Conservation (phyloP, 495 filamentous ascomycete species). For the Cercophora scortea region DNA sequence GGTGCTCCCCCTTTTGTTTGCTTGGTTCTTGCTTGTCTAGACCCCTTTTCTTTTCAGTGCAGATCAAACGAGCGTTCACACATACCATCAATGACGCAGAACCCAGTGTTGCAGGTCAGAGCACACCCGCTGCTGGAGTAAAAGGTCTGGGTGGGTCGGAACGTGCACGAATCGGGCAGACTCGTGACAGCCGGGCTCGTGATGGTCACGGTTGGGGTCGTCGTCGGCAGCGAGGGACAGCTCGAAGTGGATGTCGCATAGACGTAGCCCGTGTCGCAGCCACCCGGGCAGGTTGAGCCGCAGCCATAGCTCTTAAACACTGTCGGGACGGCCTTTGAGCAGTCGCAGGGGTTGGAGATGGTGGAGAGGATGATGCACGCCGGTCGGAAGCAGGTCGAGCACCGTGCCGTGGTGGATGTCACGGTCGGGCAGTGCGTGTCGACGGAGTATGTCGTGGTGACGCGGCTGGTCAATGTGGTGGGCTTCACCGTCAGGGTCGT, state of each 20-base stretch:
- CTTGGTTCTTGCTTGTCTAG: no score
- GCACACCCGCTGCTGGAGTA: constrained; percentile 18
- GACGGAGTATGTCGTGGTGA: no score
- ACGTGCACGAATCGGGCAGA: constrained; percentile 15
- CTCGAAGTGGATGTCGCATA: not conserved
- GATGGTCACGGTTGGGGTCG: not conserved
- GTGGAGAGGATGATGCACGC: not conserved
- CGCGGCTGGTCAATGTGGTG: no score
- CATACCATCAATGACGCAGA: constrained; percentile 18
- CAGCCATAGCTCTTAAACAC: not conserved
- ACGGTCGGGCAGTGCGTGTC: no score
- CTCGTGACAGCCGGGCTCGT: not conserved
- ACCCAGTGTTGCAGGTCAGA: constrained; percentile 9
- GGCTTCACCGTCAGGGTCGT: no score
- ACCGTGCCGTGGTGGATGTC: no score
- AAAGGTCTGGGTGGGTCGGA: constrained; percentile 14
- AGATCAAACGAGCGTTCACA: no score
- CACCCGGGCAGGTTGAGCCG: not conserved
- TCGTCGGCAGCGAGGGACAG: not conserved
- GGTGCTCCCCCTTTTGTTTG: not conserved
- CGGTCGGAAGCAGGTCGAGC: no score
- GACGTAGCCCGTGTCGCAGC: not conserved
- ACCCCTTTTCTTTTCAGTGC: no score
- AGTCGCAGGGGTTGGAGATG: not conserved
- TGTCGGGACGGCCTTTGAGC: not conserved